Percentiles rank a stretch among this genome's conserved stretches.
phyloP scores from a whole-genome alignment of 768 basidiomycete genomes.

The Pleurotus citrinopileatus region DNA sequence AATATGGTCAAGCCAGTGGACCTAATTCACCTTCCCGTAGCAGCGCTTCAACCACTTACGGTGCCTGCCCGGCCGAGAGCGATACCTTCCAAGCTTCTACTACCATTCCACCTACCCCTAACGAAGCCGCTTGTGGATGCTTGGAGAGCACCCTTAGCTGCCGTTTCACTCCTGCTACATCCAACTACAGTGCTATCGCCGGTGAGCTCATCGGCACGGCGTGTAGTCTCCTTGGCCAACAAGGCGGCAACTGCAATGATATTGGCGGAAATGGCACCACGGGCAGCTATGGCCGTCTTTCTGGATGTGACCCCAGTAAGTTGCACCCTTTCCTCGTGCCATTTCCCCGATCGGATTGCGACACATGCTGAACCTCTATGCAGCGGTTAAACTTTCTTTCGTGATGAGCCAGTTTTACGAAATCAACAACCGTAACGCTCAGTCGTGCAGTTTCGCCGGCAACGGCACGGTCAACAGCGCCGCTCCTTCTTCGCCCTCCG shows the following conservation, averaged over 20 bases:
- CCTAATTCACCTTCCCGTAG: conserved; percentile 56
- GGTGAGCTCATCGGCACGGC: conserved; percentile 64
- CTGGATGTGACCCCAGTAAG: conserved; percentile 79
- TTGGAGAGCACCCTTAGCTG: conserved; percentile 68
- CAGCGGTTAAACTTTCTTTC: conserved; percentile 78
- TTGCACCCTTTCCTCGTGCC: conserved; percentile 10
- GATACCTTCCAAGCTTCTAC: conserved; percentile 62
- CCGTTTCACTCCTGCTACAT: conserved; percentile 61
- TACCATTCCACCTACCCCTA: conserved; percentile 81
- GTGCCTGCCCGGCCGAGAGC: conserved; percentile 63
- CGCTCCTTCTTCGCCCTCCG: conserved; percentile 46
- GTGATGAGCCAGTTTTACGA: conserved; percentile 81
- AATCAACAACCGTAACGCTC: conserved; percentile 48
- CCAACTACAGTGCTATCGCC: conserved; percentile 57
- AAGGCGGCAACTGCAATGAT: conserved; percentile 59
- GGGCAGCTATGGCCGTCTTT: conserved; percentile 75
- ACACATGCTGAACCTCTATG: conserved; percentile 5
- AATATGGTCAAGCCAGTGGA: conserved; percentile 55
- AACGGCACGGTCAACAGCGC: conserved; percentile 75
- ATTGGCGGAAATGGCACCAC: conserved; percentile 71
- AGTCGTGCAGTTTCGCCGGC: conserved; percentile 77
- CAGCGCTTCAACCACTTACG: conserved; percentile 47
- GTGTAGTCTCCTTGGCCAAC: conserved; percentile 71
- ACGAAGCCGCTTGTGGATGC: conserved; percentile 77
- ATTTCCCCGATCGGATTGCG: conserved; percentile 8